Evolutionary conservation across 2,329 filamentous ascomycete species (phyloP), one percentile per base, ranked within the genome.

Genomic region (Neoarthrinium moseri): DNA sequence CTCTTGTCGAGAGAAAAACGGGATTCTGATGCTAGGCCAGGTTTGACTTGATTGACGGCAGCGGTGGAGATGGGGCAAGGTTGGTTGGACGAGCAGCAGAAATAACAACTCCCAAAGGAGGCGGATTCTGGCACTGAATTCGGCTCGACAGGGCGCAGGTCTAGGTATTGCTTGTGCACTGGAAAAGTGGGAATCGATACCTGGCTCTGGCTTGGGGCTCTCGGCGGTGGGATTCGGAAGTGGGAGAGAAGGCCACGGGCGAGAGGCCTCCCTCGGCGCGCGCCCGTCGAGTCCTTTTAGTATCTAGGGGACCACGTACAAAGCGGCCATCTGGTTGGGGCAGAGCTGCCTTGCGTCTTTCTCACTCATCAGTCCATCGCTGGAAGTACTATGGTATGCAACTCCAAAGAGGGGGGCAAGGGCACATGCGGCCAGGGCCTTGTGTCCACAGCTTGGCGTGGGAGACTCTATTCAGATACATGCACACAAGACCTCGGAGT

Each of bases 121-220:
- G 33, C n/a, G 17, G n/a, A 20, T 20, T 35, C 12, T 18, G 8
- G n/a, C n/a, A 35, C 33, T 20, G 11, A 20, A 20, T 17, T 20
- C n/a, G 22, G 12, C 29, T 32, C 15, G 29, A 13, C 13, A 15
- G 29, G 29, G 8, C 12, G 7, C 5, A 10, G 29, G 5, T 13
- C 29, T 5, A 15, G 15, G 29, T 32, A 32, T 15, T 32, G 12
- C 29, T 12, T 32, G 15, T 15, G 21, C 12, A 15, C 12, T n/a
- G 35, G 21, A 40, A 40, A 40, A 29, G 37, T 29, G 23, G 37
- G 37, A 40, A 40, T 40, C 37, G 15, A 40, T 30, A 40, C 37
- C 37, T 26, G 21, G 37, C 37, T 40, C 27, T 40, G 23, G 18
- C 30, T n/a, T n/a, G n/a, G n/a, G n/a, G n/a, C n/a, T n/a, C n/a